A percentile compares a stretch with the other conserved stretches of the same genome.
Evolutionary conservation across 768 basidiomycete genomes (phyloP).

Genomic region (Fistulinella prunicolor): DNA sequence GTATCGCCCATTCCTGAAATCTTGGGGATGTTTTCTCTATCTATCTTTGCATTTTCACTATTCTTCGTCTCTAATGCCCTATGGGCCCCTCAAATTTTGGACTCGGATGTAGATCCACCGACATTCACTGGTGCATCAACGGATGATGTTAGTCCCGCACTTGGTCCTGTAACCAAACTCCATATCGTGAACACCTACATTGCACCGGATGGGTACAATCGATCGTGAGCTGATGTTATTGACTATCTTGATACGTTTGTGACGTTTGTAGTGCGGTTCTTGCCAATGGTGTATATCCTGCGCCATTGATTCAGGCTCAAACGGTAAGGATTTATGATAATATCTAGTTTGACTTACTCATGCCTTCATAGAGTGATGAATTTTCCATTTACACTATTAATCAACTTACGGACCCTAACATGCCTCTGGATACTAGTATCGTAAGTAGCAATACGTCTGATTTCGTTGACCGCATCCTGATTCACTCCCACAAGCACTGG

Average conservation of each 20-base stretch:
- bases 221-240: constrained; percentile 28
- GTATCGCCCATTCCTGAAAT: background rate
- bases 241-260: background rate
- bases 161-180: constrained; percentile 27
- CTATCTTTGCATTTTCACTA: constrained; percentile 9
- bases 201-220: background rate
- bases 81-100: background rate
- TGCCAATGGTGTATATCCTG: constrained; percentile 45
- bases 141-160: too few species aligned
- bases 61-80: constrained; percentile 4
- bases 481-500: constrained; percentile 28
- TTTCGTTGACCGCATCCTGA: constrained; percentile 12
- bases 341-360: background rate
- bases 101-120: background rate
- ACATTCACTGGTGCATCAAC: background rate
- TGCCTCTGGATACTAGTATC: constrained; percentile 47
- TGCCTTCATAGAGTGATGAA: constrained; percentile 30
- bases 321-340: constrained; percentile 24
- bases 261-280: constrained; percentile 37
- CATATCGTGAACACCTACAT: constrained; percentile 33
- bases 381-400: constrained; percentile 46
- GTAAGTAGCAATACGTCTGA: constrained; percentile 14
- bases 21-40: constrained; percentile 4
- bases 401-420: constrained; percentile 41
- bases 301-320: constrained; percentile 40